Evolutionary conservation across 768 basidiomycete genomes (phyloP).

Genomic region (Lactarius evosmus): DNA sequence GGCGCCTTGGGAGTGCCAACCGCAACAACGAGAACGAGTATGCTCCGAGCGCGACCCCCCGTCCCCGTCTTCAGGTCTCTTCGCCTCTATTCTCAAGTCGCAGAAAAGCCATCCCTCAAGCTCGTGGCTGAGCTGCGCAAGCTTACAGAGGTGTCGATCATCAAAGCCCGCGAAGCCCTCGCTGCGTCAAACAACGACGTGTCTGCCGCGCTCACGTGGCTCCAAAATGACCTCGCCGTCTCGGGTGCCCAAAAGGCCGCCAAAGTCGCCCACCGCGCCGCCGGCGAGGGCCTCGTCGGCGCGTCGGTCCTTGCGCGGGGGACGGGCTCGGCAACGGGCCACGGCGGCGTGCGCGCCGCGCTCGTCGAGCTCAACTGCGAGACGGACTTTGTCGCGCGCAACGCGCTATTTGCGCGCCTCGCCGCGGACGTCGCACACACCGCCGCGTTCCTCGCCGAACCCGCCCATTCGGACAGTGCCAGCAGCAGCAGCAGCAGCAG

Average conservation of each 20-base stretch:
- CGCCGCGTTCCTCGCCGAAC: slow-evolving; percentile 64
- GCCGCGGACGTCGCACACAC: slow-evolving; percentile 81
- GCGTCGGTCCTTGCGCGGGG: slow-evolving; percentile 72
- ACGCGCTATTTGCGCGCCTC: slow-evolving; percentile 73
- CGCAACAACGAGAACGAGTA: not conserved
- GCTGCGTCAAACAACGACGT: slow-evolving; percentile 69
- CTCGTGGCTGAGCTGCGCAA: slow-evolving; percentile 87
- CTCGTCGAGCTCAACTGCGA: slow-evolving; percentile 95
- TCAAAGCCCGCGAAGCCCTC: slow-evolving; percentile 88
- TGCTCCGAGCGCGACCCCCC: slow-evolving; percentile 13
- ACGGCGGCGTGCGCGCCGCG: slow-evolving; percentile 63
- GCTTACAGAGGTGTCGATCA: slow-evolving; percentile 74
- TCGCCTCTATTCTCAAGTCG: slow-evolving; percentile 51
- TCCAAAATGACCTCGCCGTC: slow-evolving; percentile 65
- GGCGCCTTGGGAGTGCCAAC: not conserved
- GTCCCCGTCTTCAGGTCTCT: slow-evolving; percentile 22
- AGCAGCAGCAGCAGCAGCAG: too few relatives aligned
- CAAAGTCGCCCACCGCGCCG: slow-evolving; percentile 72
- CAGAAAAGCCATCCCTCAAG: slow-evolving; percentile 60
- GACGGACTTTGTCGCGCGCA: slow-evolving; percentile 93
- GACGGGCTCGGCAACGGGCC: slow-evolving; percentile 38
- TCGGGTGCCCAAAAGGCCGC: slow-evolving; percentile 78
- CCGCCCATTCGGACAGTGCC: too few relatives aligned
- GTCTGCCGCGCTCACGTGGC: slow-evolving; percentile 71
- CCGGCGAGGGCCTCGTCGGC: slow-evolving; percentile 77